Conservation (phyloP, 768 basidiomycete genomes). For the Collybiopsis confluens region DNA sequence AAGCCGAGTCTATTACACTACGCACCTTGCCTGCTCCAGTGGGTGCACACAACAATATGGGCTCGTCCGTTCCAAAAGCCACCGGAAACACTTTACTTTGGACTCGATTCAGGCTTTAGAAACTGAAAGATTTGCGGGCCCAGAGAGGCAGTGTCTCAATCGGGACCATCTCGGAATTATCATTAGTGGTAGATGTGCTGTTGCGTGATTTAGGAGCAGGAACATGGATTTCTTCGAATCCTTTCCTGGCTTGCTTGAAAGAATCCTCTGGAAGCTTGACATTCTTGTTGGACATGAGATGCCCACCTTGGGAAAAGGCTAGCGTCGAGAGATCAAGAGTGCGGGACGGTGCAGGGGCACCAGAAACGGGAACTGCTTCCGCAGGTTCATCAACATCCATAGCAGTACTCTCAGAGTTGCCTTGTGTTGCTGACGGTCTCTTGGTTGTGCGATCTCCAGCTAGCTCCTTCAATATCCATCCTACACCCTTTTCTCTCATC, state of each 20-base stretch:
- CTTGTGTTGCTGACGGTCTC: slow-evolving; percentile 25
- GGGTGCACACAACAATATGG: slow-evolving; percentile 92
- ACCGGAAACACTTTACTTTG: slow-evolving; percentile 92
- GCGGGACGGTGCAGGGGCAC: slow-evolving; percentile 82
- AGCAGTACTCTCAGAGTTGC: slow-evolving; percentile 42
- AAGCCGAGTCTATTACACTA: neutral
- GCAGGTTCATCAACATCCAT: slow-evolving; percentile 76
- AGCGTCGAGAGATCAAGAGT: slow-evolving; percentile 88
- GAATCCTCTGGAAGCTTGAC: slow-evolving; percentile 96
- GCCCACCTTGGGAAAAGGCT: slow-evolving; percentile 95
- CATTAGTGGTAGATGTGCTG: slow-evolving; percentile 38
- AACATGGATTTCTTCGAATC: slow-evolving; percentile 97
- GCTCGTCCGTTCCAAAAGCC: slow-evolving; percentile 94
- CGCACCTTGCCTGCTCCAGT: slow-evolving; percentile 97
- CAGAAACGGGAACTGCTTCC: slow-evolving; percentile 54
- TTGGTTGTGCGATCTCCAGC: slow-evolving; percentile 58
- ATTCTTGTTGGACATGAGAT: slow-evolving; percentile 98
- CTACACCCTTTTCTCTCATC: slow-evolving; percentile 95
- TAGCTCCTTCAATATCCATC: slow-evolving; percentile 91
- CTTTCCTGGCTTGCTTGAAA: slow-evolving; percentile 94
- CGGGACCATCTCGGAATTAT: slow-evolving; percentile 65
- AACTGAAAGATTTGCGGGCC: slow-evolving; percentile 84
- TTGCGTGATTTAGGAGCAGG: slow-evolving; percentile 74
- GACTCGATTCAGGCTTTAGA: slow-evolving; percentile 81
- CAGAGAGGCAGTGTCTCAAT: slow-evolving; percentile 75